Evolutionary conservation across 2,329 filamentous ascomycete species (phyloP).

Genomic region (Fusarium sulawesiense): DNA sequence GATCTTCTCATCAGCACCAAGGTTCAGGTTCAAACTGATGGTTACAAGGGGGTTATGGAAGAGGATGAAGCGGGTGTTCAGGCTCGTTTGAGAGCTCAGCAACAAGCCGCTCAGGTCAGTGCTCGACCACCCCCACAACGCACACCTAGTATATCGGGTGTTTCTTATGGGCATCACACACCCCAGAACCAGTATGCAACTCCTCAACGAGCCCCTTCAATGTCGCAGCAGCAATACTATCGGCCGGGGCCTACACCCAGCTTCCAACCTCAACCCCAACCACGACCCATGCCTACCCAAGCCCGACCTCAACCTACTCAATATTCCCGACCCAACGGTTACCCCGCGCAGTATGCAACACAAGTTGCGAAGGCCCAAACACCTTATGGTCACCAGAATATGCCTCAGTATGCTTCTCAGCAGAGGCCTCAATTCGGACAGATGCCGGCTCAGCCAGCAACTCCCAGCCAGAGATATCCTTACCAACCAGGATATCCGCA

Average conservation of each 20-base stretch:
- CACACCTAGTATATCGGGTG: constrained; percentile 53
- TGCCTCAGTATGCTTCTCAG: constrained; percentile 61
- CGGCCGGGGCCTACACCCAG: constrained; percentile 53
- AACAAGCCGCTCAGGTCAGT: constrained; percentile 50
- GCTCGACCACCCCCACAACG: constrained; percentile 54
- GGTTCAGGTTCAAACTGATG: constrained; percentile 76
- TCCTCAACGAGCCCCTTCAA: constrained; percentile 58
- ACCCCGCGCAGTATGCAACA: constrained; percentile 59
- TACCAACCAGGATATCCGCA: constrained; percentile 55
- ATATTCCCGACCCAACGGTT: constrained; percentile 63
- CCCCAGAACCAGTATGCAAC: constrained; percentile 60
- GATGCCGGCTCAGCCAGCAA: constrained; percentile 56
- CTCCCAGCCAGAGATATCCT: constrained; percentile 57
- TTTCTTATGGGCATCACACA: constrained; percentile 59
- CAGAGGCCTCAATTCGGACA: constrained; percentile 58
- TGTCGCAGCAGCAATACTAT: constrained; percentile 61
- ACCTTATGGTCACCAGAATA: constrained; percentile 63
- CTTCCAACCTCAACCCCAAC: constrained; percentile 58
- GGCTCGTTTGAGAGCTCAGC: constrained; percentile 58
- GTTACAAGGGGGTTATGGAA: constrained; percentile 84
- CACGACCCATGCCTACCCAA: constrained; percentile 50
- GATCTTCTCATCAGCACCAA: constrained; percentile 85
- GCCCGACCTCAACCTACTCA: constrained; percentile 57
- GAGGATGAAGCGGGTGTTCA: constrained; percentile 77
- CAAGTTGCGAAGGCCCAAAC: constrained; percentile 65